Conservation (phyloP, 2,329 filamentous ascomycete genomes). For the Chaetomium sp. region DNA sequence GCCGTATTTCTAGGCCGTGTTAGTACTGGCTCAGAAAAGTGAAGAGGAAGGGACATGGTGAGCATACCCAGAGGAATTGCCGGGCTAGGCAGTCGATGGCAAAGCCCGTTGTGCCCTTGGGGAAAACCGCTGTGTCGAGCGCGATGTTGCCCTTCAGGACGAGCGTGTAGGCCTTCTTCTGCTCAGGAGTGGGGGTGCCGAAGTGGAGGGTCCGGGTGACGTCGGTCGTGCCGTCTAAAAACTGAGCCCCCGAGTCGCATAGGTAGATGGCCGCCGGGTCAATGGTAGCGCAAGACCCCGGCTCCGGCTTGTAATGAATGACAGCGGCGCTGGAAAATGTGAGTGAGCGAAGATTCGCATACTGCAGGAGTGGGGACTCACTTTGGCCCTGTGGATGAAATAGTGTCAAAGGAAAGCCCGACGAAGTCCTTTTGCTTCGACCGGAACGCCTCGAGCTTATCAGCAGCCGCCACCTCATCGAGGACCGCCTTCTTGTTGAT, state of each 20-base stretch:
- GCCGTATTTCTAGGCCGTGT: constrained; percentile 61
- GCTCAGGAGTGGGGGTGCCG: constrained; percentile 76
- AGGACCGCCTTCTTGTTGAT: constrained; percentile 70
- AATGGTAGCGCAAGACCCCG: constrained; percentile 76
- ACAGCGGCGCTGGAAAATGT: constrained; percentile 73
- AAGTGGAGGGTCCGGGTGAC: constrained; percentile 94
- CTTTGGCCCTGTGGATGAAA: constrained; percentile 87
- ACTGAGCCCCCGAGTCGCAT: constrained; percentile 97
- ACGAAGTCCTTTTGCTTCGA: constrained; percentile 73
- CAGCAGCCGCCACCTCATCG: constrained; percentile 88
- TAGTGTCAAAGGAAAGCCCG: constrained; percentile 91
- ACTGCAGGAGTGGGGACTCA: constrained; percentile 44
- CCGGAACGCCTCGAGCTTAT: constrained; percentile 81
- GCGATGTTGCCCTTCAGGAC: constrained; percentile 94
- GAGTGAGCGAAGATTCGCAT: constrained; percentile 14
- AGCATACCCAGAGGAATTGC: constrained; percentile 82
- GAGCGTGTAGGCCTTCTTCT: constrained; percentile 88
- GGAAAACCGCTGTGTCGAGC: constrained; percentile 83
- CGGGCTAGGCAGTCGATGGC: constrained; percentile 86
- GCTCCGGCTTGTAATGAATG: constrained; percentile 93
- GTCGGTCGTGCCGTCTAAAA: constrained; percentile 92
- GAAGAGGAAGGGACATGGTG: background rate
- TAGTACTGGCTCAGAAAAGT: background rate
- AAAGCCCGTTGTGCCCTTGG: constrained; percentile 92
- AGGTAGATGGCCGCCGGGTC: constrained; percentile 87